Evolutionary conservation across 441 rosid species (phyloP), one percentile per base, ranked within the genome.

Genomic region (Flueggea neowawraea): DNA sequence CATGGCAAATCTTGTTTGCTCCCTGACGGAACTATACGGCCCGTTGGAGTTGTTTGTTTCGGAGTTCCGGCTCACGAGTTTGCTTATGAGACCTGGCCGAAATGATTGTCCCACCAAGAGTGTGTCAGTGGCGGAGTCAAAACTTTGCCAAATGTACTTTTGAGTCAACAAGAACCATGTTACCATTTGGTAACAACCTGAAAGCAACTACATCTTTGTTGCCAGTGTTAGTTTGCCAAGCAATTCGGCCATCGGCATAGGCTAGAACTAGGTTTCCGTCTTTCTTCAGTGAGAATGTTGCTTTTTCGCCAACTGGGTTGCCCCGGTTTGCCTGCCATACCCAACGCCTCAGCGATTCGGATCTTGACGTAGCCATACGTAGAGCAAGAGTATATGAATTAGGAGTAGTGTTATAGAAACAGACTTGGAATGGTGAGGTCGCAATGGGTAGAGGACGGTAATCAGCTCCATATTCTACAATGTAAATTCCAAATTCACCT

Each of bases 211-310:
- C 82, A 2, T 75, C 81, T 61, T 63, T 74, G 41, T 69, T 73
- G 69, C 70, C 63, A 28, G 70, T 71, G 62, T 71, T 61, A 58
- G 75, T 60, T 61, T 71, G 69, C 84, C 84, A 76, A 3, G 63
- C 81, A 5, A 80, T 45, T 6, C 57, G 65, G 13, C 88, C 92
- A 31, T 78, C 79, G 0, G 85, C 63, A 2, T 83, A 65, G 2
- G 78, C 80, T 9, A 83, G 52, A 44, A 74, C 75, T 11, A 77
- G 75, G 63, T 83, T 80, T 15, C 83, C 87, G 0, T 69, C 69
- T 4, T 36, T 31, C 7, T 72, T 66, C 0, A 78, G 52, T 4
- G 74, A 45, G 4, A 74, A 54, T 0, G 77, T 63, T 43, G 78
- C 75, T 12, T 74, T 69, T 61, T 76, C 63, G n/a, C 73, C 11